Percentiles rank a stretch among this genome's conserved stretches.
phyloP scores from a whole-genome alignment of 305 asterid species.

The Rubia occidens region DNA sequence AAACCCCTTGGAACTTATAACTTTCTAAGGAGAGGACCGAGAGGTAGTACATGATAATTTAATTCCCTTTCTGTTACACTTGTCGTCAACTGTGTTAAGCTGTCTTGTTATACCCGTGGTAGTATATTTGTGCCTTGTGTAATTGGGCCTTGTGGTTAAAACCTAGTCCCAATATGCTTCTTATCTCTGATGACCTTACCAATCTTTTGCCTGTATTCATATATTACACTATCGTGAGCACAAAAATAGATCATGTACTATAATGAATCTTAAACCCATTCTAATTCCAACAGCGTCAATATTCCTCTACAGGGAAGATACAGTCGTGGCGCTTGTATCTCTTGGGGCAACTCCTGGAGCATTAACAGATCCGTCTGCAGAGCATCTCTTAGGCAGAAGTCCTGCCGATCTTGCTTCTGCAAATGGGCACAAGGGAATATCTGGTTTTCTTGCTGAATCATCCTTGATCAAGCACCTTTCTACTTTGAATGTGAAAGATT shows the following conservation, averaged over 20 bases:
- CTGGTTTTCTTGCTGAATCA: slow-evolving; percentile 87
- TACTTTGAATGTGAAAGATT: slow-evolving; percentile 48
- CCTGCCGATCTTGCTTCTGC: slow-evolving; percentile 92
- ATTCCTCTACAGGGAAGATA: slow-evolving; percentile 56
- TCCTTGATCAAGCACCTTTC: slow-evolving; percentile 59
- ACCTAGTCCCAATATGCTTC: background rate
- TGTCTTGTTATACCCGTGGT: background rate
- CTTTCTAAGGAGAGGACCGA: slow-evolving; percentile 2
- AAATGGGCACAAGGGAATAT: slow-evolving; percentile 87
- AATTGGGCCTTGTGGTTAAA: background rate
- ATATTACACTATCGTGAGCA: background rate
- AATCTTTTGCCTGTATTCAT: background rate
- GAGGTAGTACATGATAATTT: background rate
- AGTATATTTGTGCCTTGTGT: background rate
- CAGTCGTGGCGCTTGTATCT: slow-evolving; percentile 72
- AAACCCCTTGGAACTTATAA: slow-evolving; percentile 16
- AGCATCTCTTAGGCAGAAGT: slow-evolving; percentile 55
- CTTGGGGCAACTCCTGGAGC: slow-evolving; percentile 81
- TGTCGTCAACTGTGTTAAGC: background rate
- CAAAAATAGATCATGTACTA: background rate
- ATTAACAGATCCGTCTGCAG: slow-evolving; percentile 62
- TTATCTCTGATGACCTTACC: background rate
- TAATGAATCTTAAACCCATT: background rate
- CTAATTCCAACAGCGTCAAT: background rate
- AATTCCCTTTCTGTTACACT: background rate